These are phyloP conservation scores for Stramenopiles sp. DNA, from an alignment of 352 stramenopile species.

Conservation along the genomic window DNA sequence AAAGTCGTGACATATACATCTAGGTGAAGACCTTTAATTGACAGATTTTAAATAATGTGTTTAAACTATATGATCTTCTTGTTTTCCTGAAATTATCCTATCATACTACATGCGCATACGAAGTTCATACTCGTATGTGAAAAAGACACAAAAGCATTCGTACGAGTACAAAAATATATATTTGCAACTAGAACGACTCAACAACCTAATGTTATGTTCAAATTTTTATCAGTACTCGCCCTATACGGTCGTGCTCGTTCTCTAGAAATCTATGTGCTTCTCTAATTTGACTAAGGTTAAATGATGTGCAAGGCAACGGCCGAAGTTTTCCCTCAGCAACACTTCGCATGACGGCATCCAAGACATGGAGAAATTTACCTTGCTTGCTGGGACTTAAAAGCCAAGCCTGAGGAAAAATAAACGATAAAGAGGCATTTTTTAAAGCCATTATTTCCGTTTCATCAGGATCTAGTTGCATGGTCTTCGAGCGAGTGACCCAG, in stretches of 20 bases:
- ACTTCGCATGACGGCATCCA: background rate
- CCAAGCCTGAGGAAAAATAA: background rate
- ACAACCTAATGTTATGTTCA: too few relatives aligned
- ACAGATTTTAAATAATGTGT: too few relatives aligned
- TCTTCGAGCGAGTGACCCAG: background rate
- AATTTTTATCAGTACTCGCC: background rate
- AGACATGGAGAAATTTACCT: background rate
- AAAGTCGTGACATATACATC: too few relatives aligned
- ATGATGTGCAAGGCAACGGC: background rate
- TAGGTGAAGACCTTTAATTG: too few relatives aligned
- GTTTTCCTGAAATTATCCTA: too few relatives aligned
- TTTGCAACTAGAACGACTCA: too few relatives aligned
- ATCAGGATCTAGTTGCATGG: background rate
- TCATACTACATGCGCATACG: too few relatives aligned
- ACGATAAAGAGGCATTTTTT: background rate
- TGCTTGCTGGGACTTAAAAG: background rate
- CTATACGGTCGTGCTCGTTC: background rate
- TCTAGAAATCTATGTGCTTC: background rate
- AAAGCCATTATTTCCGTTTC: background rate
- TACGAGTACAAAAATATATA: too few relatives aligned
- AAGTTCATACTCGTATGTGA: too few relatives aligned
- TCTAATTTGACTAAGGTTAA: background rate
- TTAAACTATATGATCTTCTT: too few relatives aligned
- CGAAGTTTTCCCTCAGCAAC: background rate
- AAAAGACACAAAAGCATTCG: too few relatives aligned